Conservation (phyloP, 495 filamentous ascomycete species). For the Chaetomium tenue region DNA sequence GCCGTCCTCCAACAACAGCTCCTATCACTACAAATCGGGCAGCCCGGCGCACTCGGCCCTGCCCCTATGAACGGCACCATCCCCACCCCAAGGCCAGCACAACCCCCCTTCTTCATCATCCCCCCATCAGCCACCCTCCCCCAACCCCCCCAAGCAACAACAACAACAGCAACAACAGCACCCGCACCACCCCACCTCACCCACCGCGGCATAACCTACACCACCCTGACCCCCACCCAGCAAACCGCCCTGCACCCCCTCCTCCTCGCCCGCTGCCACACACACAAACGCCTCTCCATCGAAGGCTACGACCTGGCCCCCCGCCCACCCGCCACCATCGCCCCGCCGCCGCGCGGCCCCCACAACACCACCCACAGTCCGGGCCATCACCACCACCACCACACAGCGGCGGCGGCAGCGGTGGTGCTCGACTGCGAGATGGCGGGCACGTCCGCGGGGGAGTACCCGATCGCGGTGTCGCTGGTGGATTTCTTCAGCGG, state of each 20-base stretch:
- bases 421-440: slow-evolving; percentile 5
- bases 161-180: not conserved
- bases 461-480: not conserved
- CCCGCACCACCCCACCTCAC: not conserved
- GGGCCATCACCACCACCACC: too few species aligned
- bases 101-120: too few species aligned
- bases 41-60: too few species aligned
- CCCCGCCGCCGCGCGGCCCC: not conserved
- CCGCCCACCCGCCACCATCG: not conserved
- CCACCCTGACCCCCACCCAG: not conserved
- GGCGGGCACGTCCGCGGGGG: not conserved
- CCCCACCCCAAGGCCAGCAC: too few species aligned
- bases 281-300: not conserved
- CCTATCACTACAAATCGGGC: too few species aligned
- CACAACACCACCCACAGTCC: too few species aligned
- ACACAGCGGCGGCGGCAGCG: not conserved
- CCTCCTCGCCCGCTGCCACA: not conserved
- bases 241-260: not conserved
- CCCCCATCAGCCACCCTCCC: not conserved
- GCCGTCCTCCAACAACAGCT: too few species aligned
- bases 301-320: not conserved
- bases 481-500: not conserved
- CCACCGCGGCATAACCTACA: slow-evolving; percentile 2
- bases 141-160: not conserved
- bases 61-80: too few species aligned